Evolutionary conservation across 345 rosid species (phyloP).

Genomic region (Linum lewisii): DNA sequence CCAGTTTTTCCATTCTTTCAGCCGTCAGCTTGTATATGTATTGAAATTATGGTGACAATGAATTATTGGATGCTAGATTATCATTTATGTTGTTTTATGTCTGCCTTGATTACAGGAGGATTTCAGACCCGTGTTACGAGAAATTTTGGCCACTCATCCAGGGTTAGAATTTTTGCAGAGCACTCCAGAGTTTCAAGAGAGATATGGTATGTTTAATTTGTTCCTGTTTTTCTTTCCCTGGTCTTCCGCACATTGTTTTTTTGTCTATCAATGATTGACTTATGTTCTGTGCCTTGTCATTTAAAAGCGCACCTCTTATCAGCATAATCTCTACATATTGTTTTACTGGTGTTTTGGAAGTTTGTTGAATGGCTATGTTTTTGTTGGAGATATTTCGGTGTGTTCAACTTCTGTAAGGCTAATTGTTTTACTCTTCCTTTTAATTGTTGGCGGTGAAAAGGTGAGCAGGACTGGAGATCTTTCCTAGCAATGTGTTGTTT

Average conservation of each 20-base stretch:
- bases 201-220: neutral
- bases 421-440: too few species aligned
- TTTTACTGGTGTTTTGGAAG: too few species aligned
- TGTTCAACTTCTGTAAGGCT: too few species aligned
- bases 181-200: constrained; percentile 6
- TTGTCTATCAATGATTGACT: neutral
- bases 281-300: neutral
- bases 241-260: neutral
- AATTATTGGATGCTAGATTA: neutral
- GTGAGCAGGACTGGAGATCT: too few species aligned
- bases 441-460: too few species aligned
- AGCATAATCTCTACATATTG: too few species aligned
- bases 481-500: too few species aligned
- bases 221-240: neutral
- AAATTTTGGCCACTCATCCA: neutral
- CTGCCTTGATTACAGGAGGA: constrained; percentile 1
- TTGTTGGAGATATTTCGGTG: too few species aligned
- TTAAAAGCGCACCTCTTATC: neutral
- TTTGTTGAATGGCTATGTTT: too few species aligned
- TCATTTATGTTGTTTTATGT: neutral
- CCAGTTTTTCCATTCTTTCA: constrained; percentile 1
- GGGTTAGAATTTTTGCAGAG: constrained; percentile 3
- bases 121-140: neutral
- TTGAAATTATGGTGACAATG: neutral
- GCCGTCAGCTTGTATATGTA: constrained; percentile 1